Percentiles rank a stretch among this genome's conserved stretches.
phyloP scores from a whole-genome alignment of 768 basidiomycete genomes.

The Trametes cingulata region DNA sequence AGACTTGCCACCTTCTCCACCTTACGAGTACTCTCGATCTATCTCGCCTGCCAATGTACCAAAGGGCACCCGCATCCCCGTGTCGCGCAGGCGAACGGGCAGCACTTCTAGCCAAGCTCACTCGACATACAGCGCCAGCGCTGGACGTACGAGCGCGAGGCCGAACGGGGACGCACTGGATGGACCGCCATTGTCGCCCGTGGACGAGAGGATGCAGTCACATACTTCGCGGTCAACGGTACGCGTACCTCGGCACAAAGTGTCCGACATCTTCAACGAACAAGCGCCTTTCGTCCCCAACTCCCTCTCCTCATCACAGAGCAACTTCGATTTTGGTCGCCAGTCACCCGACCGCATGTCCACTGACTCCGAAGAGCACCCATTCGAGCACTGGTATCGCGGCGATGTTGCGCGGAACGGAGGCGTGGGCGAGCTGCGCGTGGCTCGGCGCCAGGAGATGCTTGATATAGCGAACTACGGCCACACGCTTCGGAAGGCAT shows the following conservation, averaged over 20 bases:
- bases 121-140: slow-evolving; percentile 26
- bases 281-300: slow-evolving; percentile 57
- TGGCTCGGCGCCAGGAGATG: slow-evolving; percentile 79
- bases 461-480: slow-evolving; percentile 86
- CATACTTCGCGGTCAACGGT: slow-evolving; percentile 32
- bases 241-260: slow-evolving; percentile 35
- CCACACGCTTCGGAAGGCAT: slow-evolving; percentile 48
- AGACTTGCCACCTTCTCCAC: slow-evolving; percentile 39
- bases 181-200: slow-evolving; percentile 31
- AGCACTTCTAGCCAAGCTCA: slow-evolving; percentile 44
- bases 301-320: slow-evolving; percentile 44
- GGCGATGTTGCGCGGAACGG: slow-evolving; percentile 86
- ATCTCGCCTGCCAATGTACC: slow-evolving; percentile 40
- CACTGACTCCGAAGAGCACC: slow-evolving; percentile 76
- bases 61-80: slow-evolving; percentile 51
- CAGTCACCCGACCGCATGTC: slow-evolving; percentile 47
- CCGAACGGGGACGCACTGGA: slow-evolving; percentile 24
- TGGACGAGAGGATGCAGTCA: slow-evolving; percentile 29
- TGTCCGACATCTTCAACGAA: slow-evolving; percentile 61
- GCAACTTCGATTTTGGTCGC: slow-evolving; percentile 35
- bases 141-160: slow-evolving; percentile 37
- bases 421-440: slow-evolving; percentile 81
- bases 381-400: slow-evolving; percentile 90
- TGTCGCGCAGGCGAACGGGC: slow-evolving; percentile 41
- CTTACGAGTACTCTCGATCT: slow-evolving; percentile 20